Percentiles rank a stretch among this genome's conserved stretches.
Conservation (phyloP, 441 rosid species). For the Geranium incanum region DNA sequence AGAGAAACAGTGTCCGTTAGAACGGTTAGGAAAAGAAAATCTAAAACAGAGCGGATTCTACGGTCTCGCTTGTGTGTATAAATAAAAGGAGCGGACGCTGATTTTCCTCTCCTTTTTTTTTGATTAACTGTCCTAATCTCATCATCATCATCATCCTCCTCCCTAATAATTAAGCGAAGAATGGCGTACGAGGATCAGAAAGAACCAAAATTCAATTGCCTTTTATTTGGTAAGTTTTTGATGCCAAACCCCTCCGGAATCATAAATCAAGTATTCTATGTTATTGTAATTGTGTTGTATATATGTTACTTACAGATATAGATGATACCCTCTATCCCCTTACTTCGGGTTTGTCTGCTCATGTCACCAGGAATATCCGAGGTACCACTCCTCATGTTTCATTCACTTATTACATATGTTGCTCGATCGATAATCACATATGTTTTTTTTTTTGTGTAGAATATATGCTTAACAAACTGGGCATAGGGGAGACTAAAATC, state of each 20-base stretch:
- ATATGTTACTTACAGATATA: conserved; percentile 40
- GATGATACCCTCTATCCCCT: conserved; percentile 83
- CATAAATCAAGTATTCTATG: not conserved
- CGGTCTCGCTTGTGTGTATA: too few species aligned
- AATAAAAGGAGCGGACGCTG: too few species aligned
- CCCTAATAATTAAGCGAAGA: not conserved
- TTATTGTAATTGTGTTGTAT: not conserved
- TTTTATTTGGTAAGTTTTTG: conserved; percentile 62
- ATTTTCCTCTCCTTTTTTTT: too few species aligned
- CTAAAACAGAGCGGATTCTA: too few species aligned
- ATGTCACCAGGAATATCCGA: conserved; percentile 53
- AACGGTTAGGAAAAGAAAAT: too few species aligned
- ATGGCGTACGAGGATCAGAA: conserved; percentile 41
- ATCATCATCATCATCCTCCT: too few species aligned
- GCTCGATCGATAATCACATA: not conserved
- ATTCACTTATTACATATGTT: not conserved
- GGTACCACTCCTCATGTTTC: conserved; percentile 27
- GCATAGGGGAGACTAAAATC: conserved; percentile 44
- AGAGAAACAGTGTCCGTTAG: too few species aligned
- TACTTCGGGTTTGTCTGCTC: conserved; percentile 60
- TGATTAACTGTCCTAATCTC: too few species aligned
- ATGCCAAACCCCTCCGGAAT: not conserved
- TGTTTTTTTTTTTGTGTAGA: conserved; percentile 25
- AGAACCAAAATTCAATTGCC: conserved; percentile 53
- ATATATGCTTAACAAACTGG: conserved; percentile 59